Percentiles rank a stretch among this genome's conserved stretches.
phyloP scores from a whole-genome alignment of 805 yeast genomes.

The Metschnikowia hibisci region DNA sequence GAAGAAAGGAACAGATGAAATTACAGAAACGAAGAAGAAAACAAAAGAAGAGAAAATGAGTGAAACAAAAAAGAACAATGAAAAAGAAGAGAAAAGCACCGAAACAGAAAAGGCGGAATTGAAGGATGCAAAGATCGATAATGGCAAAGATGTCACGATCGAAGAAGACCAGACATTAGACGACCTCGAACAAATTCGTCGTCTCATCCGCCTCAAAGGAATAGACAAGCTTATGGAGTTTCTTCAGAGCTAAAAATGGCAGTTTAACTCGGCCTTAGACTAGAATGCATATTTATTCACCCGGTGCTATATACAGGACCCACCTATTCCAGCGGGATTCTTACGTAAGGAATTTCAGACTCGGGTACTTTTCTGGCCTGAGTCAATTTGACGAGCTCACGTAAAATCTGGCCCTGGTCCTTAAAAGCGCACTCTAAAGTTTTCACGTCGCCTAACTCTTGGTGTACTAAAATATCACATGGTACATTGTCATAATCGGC shows the following conservation, averaged over 20 bases:
- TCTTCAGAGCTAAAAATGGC: slow-evolving; percentile 28
- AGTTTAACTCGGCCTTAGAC: not conserved
- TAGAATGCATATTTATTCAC: not conserved
- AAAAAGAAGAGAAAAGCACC: not conserved
- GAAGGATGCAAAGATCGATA: slow-evolving; percentile 48
- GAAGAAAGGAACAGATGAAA: not conserved
- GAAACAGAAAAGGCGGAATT: not conserved
- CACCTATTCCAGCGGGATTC: not conserved
- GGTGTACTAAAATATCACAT: slow-evolving; percentile 12
- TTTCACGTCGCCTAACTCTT: slow-evolving; percentile 7
- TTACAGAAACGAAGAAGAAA: not conserved
- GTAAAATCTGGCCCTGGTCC: slow-evolving; percentile 50
- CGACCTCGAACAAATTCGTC: slow-evolving; percentile 40
- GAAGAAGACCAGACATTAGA: not conserved
- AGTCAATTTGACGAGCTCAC: slow-evolving; percentile 48
- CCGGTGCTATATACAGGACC: slow-evolving; percentile 1
- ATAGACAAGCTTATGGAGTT: slow-evolving; percentile 59
- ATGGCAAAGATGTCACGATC: slow-evolving; percentile 16
- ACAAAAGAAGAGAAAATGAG: not conserved
- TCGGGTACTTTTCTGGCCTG: slow-evolving; percentile 50
- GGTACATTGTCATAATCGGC: slow-evolving; percentile 15
- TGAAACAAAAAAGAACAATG: too few species aligned
- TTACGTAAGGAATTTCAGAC: slow-evolving; percentile 36
- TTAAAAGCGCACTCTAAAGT: slow-evolving; percentile 52
- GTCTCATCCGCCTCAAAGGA: slow-evolving; percentile 66